Base-by-base conservation (phyloP, 768 basidiomycete species). In the Gymnopilus junonius region DNA sequence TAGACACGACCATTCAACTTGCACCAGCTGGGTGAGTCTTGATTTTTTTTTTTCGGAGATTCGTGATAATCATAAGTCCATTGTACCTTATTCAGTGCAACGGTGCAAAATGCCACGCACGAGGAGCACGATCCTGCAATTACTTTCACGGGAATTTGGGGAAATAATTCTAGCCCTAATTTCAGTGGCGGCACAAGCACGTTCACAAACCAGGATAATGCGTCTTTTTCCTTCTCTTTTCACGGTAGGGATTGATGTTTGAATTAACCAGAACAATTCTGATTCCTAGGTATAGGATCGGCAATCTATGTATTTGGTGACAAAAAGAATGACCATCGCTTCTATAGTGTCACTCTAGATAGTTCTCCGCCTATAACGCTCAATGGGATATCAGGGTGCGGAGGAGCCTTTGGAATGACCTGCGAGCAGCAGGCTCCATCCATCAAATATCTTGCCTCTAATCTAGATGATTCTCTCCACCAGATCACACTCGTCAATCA, bases 311-410 rank as follows among this genome's bases (percentile, higher is more conserved):
- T 83, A 14, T 76, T 81, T 39, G 82, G 83, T 2, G 83, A 83
- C 71, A 83, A 82, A 67, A 82, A 80, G 67, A 82, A 82, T 58
- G 80, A 84, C 66, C 82, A 85, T 61, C 76, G 83, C 0, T 66
- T 77, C 8, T 85, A 81, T 68, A 75, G 70, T 21, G 78, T 82
- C 23, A 67, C 66, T 7, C 71, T 84, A 4, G 82, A 84, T 66
- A 69, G 70, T 50, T 67, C 65, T 4, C 66, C 76, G n/a, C 65
- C 76, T 12, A 67, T 77, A 55, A 63, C 73, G 10, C 78, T 74
- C 62, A 72, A 74, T 63, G 81, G 81, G 5, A 72, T 78, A 39
- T 82, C 82, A 1, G 82, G 82, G 3, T 83, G 82, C 59, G 82
- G 82, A 21, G 80, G 82, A 6, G 78, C 75, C 2, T 83, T 78